Evolutionary conservation across 1,284 basidiomycete species (phyloP).

Genomic region (Filobasidium uniguttulatum): DNA sequence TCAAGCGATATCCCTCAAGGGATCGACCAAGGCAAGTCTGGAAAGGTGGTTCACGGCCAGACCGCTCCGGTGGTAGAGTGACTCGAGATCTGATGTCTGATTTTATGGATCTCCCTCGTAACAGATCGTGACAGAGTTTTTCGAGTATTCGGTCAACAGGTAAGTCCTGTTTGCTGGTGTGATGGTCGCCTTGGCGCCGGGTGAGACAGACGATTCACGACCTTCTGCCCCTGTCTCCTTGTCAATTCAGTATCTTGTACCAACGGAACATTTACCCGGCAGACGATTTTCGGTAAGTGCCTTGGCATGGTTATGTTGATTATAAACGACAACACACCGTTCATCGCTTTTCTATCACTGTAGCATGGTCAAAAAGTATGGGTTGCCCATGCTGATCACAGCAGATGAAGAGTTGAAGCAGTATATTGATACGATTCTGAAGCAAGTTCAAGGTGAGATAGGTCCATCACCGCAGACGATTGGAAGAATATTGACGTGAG

Average conservation of each 20-base stretch:
- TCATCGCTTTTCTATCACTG: not conserved
- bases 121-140: constrained; percentile 88
- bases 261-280: constrained; percentile 94
- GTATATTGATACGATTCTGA: constrained; percentile 81
- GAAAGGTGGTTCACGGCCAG: not conserved
- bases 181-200: too few species aligned
- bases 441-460: constrained; percentile 71
- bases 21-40: constrained; percentile 51
- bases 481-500: not conserved
- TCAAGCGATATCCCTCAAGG: constrained; percentile 73
- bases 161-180: constrained; percentile 38
- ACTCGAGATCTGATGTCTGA: not conserved
- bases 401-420: constrained; percentile 83
- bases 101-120: not conserved
- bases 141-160: constrained; percentile 95
- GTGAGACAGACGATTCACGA: constrained; percentile 5
- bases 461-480: not conserved
- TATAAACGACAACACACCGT: not conserved
- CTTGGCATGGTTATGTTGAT: not conserved
- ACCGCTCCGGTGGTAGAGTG: not conserved
- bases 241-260: constrained; percentile 80
- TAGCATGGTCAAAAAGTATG: constrained; percentile 98
- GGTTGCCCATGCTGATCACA: constrained; percentile 85
- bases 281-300: constrained; percentile 61
- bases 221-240: too few species aligned